Base-by-base conservation (phyloP, 371 early-diverging fungal species). In the Saksenaea vasiformis region DNA sequence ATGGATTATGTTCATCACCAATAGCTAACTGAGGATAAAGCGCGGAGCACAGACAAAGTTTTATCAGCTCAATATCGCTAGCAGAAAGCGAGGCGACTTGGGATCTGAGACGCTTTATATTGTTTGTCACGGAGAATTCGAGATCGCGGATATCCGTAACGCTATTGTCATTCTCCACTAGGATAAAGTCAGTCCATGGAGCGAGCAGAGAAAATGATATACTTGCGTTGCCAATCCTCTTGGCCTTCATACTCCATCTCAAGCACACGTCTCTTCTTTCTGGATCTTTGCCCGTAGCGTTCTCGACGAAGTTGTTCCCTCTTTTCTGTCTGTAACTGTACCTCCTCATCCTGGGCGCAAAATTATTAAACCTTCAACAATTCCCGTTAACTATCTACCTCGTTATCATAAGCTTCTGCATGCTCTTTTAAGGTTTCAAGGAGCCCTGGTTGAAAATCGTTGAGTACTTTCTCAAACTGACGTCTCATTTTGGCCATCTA, bases 1-100 rank as follows among this genome's bases (percentile, higher is more conserved):
- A 70, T 3, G 77, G 76, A 58, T 90, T 90, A 35, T 85, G 83
- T 14, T 82, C 85, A 62, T 90, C 90, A 1, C 87, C 78, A 44
- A 88, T 80, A 17, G 89, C 88, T 31, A 88, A 58, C 47, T 90
- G 81, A 2, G 90, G 90, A 65, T 89, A 90, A 5, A 90, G 62
- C 11, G 89, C 84, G 1, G 86, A 85, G 56, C 87, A 88, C 34
- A 85, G 47, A 14, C 88, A 81, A 0, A 90, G 62, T 58, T 88
- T 87, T 17, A 90, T 64, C 22, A 89, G 36, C 31, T 76, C 70
- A 1, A 84, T 70, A 54, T 87, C 84, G 11, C 71, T 64, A 0
- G 68, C 61, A 8, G 72, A 66, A 8, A 86, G 68, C 17, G 74
- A 58, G 7, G 77, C 69, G 0, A 78, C 80, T 39, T 78, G 72